A percentile compares a stretch with the other conserved stretches of the same genome.
Conservation (phyloP, 139 green algal species). For the Astrephomene gubernaculifera region DNA sequence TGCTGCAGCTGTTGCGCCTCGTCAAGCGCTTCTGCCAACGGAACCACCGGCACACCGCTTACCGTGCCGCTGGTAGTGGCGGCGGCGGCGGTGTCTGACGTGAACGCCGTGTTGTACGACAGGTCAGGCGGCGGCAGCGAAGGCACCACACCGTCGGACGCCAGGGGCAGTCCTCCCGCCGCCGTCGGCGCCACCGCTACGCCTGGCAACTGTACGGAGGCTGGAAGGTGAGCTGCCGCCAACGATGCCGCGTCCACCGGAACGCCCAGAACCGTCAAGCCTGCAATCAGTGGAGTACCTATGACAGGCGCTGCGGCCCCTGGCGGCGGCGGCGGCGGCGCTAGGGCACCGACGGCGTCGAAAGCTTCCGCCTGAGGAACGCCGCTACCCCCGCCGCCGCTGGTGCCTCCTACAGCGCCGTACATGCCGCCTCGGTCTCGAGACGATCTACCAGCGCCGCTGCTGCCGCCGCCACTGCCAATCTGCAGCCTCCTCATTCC, state of each 20-base stretch:
- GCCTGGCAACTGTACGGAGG: too few relatives aligned
- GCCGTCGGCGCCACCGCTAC: background rate
- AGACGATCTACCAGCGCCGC: background rate
- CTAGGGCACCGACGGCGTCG: background rate
- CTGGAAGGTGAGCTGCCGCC: too few relatives aligned
- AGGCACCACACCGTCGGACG: background rate
- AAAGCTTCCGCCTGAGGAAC: background rate
- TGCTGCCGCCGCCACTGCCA: background rate
- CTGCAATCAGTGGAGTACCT: background rate
- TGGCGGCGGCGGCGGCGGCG: background rate
- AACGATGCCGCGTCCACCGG: background rate
- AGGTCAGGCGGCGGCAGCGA: background rate
- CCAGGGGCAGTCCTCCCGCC: background rate
- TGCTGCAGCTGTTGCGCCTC: too few relatives aligned
- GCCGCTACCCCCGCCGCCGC: background rate
- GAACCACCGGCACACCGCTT: too few relatives aligned
- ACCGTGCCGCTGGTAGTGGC: too few relatives aligned
- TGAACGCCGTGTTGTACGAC: background rate
- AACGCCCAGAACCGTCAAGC: background rate
- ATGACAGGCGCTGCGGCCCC: background rate
- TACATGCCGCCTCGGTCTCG: too few relatives aligned
- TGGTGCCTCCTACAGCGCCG: background rate
- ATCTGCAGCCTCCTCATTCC: constrained; percentile 7
- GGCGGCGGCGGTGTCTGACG: background rate
- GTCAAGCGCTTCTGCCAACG: too few relatives aligned